These are phyloP conservation scores for Orobanche coerulescens DNA, from an alignment of 257 asterid species.

Conservation along the genomic window DNA sequence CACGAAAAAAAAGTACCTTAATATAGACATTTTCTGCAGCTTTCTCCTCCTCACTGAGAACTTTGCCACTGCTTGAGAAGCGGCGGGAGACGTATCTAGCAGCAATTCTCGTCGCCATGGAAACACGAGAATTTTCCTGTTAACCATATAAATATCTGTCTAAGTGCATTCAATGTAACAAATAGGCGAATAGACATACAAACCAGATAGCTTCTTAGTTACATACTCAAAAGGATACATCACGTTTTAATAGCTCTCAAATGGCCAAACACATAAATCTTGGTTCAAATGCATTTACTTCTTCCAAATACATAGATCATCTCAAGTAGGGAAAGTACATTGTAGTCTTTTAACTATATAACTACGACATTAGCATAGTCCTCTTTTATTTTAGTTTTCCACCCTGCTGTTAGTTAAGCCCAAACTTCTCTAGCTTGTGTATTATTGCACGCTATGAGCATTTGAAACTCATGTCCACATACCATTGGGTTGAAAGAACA, in stretches of 20 bases:
- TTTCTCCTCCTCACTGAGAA: conserved; percentile 89
- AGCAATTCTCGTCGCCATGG: conserved; percentile 72
- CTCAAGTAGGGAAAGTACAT: neutral
- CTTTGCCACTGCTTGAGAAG: conserved; percentile 66
- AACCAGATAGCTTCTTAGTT: neutral
- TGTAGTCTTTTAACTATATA: no score
- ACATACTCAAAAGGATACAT: neutral
- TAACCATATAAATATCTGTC: conserved; percentile 10
- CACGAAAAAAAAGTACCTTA: conserved; percentile 39
- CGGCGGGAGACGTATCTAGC: conserved; percentile 64
- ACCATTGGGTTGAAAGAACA: no score
- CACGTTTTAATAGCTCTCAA: neutral
- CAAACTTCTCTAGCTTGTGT: no score
- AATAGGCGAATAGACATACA: neutral
- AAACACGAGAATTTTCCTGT: conserved; percentile 30
- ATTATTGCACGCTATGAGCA: no score
- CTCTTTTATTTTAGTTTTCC: no score
- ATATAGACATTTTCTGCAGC: conserved; percentile 97
- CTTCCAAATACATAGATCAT: conserved; percentile 11
- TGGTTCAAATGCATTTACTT: neutral
- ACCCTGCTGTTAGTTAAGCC: no score
- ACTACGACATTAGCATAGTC: no score
- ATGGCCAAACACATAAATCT: conserved; percentile 8
- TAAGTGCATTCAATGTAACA: neutral
- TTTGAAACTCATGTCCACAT: no score